Evolutionary conservation across 305 asterid genomes (phyloP).

Genomic region (Fraxinus sp.): DNA sequence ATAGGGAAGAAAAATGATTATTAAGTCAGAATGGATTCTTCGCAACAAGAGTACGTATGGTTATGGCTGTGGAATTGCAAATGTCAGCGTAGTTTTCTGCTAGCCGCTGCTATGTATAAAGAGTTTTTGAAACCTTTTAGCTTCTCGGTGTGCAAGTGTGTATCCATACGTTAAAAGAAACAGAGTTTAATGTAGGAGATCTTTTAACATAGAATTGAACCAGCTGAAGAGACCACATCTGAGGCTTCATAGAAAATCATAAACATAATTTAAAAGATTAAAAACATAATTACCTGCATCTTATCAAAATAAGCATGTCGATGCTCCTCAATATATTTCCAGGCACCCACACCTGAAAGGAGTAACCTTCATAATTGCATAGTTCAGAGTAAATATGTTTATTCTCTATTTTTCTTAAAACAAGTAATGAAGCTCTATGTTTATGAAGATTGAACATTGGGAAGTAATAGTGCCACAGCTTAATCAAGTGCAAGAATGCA

Average conservation of each 20-base stretch:
- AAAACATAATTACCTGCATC: slow-evolving; percentile 80
- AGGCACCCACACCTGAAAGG: slow-evolving; percentile 81
- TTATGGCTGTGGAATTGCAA: background rate
- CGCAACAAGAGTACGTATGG: background rate
- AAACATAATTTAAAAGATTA: background rate
- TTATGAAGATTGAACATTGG: background rate
- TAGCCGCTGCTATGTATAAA: background rate
- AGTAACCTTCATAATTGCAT: slow-evolving; percentile 33
- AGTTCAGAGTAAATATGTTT: slow-evolving; percentile 16
- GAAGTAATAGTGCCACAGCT: background rate
- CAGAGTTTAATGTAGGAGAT: background rate
- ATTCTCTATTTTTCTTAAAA: background rate
- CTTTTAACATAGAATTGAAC: background rate
- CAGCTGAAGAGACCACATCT: background rate
- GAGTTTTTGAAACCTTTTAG: background rate
- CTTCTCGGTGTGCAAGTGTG: background rate
- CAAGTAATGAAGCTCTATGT: slow-evolving; percentile 7
- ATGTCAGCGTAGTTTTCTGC: background rate
- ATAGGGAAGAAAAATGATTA: background rate
- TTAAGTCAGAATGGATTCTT: background rate
- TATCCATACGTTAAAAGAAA: background rate
- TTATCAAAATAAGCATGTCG: slow-evolving; percentile 93
- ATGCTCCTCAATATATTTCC: slow-evolving; percentile 79
- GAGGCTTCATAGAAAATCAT: slow-evolving; percentile 2
- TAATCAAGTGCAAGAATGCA: slow-evolving; percentile 3